Percentiles rank a stretch among this genome's conserved stretches.
Evolutionary conservation across 2,329 filamentous ascomycete genomes (phyloP).

Genomic region (Teratosphaeria destructans): DNA sequence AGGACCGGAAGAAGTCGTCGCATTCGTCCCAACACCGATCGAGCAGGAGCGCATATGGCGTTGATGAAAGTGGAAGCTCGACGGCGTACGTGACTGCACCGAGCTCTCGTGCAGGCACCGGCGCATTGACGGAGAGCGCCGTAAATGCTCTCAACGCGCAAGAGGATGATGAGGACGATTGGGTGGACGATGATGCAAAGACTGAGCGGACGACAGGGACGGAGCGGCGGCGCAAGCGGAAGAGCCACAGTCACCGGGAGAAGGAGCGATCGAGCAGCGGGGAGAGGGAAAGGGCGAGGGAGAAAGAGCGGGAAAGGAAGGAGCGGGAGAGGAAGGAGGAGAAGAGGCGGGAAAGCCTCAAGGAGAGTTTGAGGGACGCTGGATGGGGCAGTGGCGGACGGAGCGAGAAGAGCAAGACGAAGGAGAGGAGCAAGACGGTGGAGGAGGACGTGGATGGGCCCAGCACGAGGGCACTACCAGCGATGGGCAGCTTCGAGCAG

Average conservation of each 20-base stretch:
- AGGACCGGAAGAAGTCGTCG: slow-evolving; percentile 2
- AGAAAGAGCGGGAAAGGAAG: slow-evolving; percentile 5
- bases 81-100: slow-evolving; percentile 28
- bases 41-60: slow-evolving; percentile 15
- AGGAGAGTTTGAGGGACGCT: slow-evolving; percentile 20
- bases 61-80: slow-evolving; percentile 17
- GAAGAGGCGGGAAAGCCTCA: slow-evolving; percentile 10
- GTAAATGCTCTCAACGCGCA: slow-evolving; percentile 15
- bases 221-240: slow-evolving; percentile 13
- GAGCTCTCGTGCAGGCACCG: slow-evolving; percentile 16
- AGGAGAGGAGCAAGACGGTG: slow-evolving; percentile 2
- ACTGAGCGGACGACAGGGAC: slow-evolving; percentile 19
- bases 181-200: slow-evolving; percentile 23
- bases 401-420: slow-evolving; percentile 11
- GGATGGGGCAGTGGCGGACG: slow-evolving; percentile 12
- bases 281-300: slow-evolving; percentile 17
- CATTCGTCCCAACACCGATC: not conserved
- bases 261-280: slow-evolving; percentile 9
- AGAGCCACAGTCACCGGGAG: slow-evolving; percentile 13
- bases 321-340: not conserved
- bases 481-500: slow-evolving; percentile 21
- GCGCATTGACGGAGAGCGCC: slow-evolving; percentile 24
- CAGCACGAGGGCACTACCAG: slow-evolving; percentile 15
- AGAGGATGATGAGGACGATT: slow-evolving; percentile 20
- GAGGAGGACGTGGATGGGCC: slow-evolving; percentile 2